phyloP scores from a whole-genome alignment of 2,329 filamentous ascomycete genomes.

The Calonectria pseudoturangicola region DNA sequence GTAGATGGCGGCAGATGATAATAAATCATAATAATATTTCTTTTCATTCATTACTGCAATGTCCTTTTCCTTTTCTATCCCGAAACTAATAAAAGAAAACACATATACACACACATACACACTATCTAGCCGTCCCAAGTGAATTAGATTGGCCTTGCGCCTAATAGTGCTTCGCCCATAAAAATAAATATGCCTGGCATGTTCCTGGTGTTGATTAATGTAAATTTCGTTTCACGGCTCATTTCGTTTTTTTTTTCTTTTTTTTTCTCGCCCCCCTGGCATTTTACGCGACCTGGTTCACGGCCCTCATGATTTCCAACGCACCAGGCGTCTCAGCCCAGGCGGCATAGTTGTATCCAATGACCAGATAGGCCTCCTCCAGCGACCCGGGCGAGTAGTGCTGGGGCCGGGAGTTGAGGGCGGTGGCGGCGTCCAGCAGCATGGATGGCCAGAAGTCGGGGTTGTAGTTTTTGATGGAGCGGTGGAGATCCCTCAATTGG shows the following conservation, averaged over 20 bases:
- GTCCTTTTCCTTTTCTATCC: background rate
- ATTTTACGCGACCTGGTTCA: background rate
- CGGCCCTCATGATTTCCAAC: slow-evolving; percentile 9
- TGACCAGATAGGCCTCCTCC: slow-evolving; percentile 45
- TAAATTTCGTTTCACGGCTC: background rate
- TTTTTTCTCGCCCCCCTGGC: background rate
- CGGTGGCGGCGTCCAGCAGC: slow-evolving; percentile 29
- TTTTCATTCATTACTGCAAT: background rate
- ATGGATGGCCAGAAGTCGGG: slow-evolving; percentile 46
- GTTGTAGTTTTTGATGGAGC: slow-evolving; percentile 42
- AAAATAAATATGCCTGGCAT: background rate
- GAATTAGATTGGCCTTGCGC: background rate
- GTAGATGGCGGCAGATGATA: no score
- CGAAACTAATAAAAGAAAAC: background rate
- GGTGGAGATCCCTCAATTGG: slow-evolving; percentile 43
- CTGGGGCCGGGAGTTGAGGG: slow-evolving; percentile 19
- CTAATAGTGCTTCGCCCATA: background rate
- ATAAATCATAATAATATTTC: background rate
- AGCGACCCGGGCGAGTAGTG: slow-evolving; percentile 30
- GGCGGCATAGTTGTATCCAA: slow-evolving; percentile 34
- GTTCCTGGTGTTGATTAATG: background rate
- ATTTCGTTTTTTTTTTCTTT: no score
- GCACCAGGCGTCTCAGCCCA: slow-evolving; percentile 50
- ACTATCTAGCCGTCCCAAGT: background rate
- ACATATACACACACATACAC: background rate